Conservation (phyloP, 2,329 filamentous ascomycete genomes). For the Aspergillus ruber region DNA sequence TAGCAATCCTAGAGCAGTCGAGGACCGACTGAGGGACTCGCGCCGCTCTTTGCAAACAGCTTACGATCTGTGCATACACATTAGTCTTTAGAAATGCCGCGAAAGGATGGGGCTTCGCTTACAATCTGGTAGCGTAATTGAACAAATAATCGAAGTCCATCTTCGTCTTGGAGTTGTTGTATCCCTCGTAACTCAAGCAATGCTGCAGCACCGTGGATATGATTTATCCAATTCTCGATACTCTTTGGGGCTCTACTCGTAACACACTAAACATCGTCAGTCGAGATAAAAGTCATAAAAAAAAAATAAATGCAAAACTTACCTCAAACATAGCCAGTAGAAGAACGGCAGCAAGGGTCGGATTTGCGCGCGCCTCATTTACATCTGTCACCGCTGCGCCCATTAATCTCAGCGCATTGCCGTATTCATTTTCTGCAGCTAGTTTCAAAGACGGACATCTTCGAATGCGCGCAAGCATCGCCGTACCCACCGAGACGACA, state of each 20-base stretch:
- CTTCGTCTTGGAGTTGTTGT: constrained; percentile 33
- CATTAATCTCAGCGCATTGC: constrained; percentile 44
- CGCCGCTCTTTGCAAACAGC: constrained; percentile 27
- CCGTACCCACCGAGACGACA: constrained; percentile 54
- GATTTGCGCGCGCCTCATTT: constrained; percentile 31
- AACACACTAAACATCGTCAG: constrained; percentile 21
- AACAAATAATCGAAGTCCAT: constrained; percentile 48
- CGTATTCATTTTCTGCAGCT: constrained; percentile 49
- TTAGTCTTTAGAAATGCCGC: not conserved
- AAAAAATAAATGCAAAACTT: constrained; percentile 10
- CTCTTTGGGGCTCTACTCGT: constrained; percentile 40
- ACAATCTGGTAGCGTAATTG: constrained; percentile 55
- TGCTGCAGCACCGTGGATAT: constrained; percentile 55
- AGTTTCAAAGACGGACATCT: constrained; percentile 43
- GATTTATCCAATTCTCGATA: constrained; percentile 49
- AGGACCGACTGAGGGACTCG: constrained; percentile 27
- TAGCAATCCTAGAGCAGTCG: constrained; percentile 23
- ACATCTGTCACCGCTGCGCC: constrained; percentile 27
- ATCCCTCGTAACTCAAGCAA: constrained; percentile 44
- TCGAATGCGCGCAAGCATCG: constrained; percentile 51
- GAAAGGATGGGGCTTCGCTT: constrained; percentile 10
- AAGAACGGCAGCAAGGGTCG: constrained; percentile 49
- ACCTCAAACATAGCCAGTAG: constrained; percentile 59
- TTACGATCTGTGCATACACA: constrained; percentile 23
- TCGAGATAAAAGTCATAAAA: no score